A percentile compares a stretch with the other conserved stretches of the same genome.
phyloP scores from a whole-genome alignment of 2,329 filamentous ascomycete genomes.

The Falciphora oryzae region DNA sequence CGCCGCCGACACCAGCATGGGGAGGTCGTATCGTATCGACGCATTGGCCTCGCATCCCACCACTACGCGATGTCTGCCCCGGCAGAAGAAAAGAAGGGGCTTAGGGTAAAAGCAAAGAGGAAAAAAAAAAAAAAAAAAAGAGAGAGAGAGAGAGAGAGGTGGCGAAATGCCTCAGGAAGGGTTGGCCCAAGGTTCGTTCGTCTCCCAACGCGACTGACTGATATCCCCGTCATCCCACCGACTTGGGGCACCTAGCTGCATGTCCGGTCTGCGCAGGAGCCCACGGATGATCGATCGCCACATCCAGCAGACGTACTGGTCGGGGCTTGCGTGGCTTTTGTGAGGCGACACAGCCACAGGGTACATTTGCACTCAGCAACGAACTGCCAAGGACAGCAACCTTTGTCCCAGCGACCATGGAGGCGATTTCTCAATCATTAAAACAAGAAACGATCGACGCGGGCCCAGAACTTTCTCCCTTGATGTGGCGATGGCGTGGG shows the following conservation, averaged over 20 bases:
- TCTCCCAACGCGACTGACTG: neutral
- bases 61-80: neutral
- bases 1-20: too few species aligned
- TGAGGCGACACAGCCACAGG: neutral
- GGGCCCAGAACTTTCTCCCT: neutral
- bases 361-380: neutral
- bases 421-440: neutral
- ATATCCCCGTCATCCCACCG: neutral
- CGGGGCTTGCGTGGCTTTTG: neutral
- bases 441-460: neutral
- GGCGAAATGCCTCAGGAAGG: neutral
- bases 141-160: neutral
- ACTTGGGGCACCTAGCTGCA: neutral
- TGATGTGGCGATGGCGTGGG: neutral
- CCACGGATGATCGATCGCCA: neutral
- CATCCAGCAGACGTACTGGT: neutral
- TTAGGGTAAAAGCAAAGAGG: neutral
- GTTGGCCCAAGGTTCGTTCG: neutral
- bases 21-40: neutral
- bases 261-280: neutral
- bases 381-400: neutral
- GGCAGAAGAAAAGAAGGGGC: neutral
- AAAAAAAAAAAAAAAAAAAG: neutral
- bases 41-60: neutral
- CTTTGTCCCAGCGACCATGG: neutral